These are phyloP conservation scores for Ogataea sp. DNA, from an alignment of 805 yeast species.

Conservation along the genomic window DNA sequence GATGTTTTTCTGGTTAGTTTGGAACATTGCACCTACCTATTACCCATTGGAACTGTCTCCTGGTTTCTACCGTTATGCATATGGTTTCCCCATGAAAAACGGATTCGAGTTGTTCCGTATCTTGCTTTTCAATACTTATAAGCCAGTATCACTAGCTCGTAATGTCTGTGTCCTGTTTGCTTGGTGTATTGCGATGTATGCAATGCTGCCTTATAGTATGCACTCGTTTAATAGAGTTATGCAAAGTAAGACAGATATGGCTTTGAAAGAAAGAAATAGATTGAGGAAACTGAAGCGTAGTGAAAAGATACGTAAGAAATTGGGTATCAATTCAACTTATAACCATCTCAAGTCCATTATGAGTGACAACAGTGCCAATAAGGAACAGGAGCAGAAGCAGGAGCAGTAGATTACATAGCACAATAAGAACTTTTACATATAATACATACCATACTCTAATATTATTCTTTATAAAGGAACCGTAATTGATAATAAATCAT, in stretches of 20 bases:
- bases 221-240: constrained; percentile 9
- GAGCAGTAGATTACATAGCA: no score
- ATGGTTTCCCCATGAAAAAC: constrained; percentile 57
- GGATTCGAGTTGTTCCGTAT: constrained; percentile 51
- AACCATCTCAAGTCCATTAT: no score
- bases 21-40: constrained; percentile 58
- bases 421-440: no score
- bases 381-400: no score
- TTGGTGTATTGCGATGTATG: constrained; percentile 50
- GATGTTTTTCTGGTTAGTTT: constrained; percentile 60
- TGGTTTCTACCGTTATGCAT: constrained; percentile 53
- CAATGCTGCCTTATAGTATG: constrained; percentile 29
- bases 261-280: constrained; percentile 6
- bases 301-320: constrained; percentile 2
- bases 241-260: constrained; percentile 3
- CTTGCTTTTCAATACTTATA: constrained; percentile 46
- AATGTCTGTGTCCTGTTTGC: constrained; percentile 48
- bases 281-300: constrained; percentile 10
- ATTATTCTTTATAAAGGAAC: no score
- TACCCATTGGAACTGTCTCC: constrained; percentile 48
- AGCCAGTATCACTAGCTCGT: constrained; percentile 46
- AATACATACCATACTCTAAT: no score
- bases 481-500: no score
- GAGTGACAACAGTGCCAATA: no score
- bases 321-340: background rate